Base-by-base conservation (phyloP, 495 filamentous ascomycete genomes). In the Cryomyces minteri region DNA sequence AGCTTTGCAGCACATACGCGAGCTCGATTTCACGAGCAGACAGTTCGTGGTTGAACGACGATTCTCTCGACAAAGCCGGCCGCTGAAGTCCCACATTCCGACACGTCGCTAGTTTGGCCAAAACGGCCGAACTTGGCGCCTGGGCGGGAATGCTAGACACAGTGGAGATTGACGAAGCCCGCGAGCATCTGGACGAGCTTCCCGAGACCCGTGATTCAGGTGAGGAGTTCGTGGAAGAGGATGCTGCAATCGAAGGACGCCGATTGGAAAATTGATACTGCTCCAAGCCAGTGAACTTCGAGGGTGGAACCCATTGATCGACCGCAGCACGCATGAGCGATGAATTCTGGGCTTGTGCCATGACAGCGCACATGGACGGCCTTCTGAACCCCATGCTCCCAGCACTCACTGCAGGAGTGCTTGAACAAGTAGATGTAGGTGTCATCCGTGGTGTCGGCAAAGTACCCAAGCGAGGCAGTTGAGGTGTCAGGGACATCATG, bases 191-290 rank as follows among this genome's bases (percentile, higher is more conserved):
- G 32, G 70, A 67, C 36, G 82, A 88, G 41, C 69, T 76, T 62
- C 92, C 86, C 41, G 84, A 90, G 28, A 92, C 66, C 84, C 90
- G 88, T 46, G 85, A 92, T 53, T 93, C 86, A 39, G 86, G 86
- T 33, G 85, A 92, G 43, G 85, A 92, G 37, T 75, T 70, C 31
- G 76, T 78, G 4, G 84, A 90, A 49, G 76, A 69, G 5, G 82
- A 79, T 54, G 76, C 81, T 56, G 84, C 83, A 76, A 50, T 71
- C 67, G 52, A 72, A 52, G 41, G 65, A 50, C 50, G 70, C 59
- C 58, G 67, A 63, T 62, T 58, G 66, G 64, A 52, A 59, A 65
- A 49, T 60, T 60, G 48, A 55, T 63, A 64, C 61, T 69, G 64
- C 64, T 78, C 66, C 62, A 64, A 63, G 58, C 67, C 66, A 62